A percentile compares a stretch with the other conserved stretches of the same genome.
phyloP scores from a whole-genome alignment of 1,139 yeast genomes.

The Yamadazyma sp. region DNA sequence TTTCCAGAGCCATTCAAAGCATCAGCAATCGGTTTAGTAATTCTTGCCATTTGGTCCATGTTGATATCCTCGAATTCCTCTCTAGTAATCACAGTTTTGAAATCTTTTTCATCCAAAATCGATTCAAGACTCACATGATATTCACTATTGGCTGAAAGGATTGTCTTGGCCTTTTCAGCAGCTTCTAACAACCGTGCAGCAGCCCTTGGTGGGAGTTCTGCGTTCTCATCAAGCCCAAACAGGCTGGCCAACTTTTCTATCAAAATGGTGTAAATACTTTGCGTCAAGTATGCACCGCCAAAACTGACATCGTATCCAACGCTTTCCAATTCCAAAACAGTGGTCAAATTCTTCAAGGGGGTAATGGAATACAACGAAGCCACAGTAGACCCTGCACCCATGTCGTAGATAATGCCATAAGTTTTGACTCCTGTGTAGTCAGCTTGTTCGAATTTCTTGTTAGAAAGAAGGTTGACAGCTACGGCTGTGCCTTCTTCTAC shows the following conservation, averaged over 20 bases:
- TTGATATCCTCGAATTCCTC: constrained; percentile 71
- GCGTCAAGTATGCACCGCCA: constrained; percentile 78
- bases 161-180: constrained; percentile 83
- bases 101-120: constrained; percentile 68
- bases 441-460: constrained; percentile 39
- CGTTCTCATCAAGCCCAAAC: constrained; percentile 34
- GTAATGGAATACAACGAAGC: constrained; percentile 76
- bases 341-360: constrained; percentile 41
- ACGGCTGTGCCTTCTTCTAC: constrained; percentile 92
- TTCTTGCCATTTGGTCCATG: constrained; percentile 41
- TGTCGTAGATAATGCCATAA: constrained; percentile 76
- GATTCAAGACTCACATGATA: constrained; percentile 73
- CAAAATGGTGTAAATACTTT: constrained; percentile 60
- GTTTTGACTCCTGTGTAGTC: constrained; percentile 43
- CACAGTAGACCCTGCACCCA: constrained; percentile 90
- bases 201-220: constrained; percentile 52
- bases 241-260: constrained; percentile 53
- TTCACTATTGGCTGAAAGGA: constrained; percentile 85
- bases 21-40: constrained; percentile 55
- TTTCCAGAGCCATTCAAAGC: constrained; percentile 44
- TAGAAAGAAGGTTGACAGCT: constrained; percentile 72
- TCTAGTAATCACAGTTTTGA: constrained; percentile 64
- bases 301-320: constrained; percentile 63
- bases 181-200: constrained; percentile 72
- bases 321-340: constrained; percentile 64